A percentile compares a stretch with the other conserved stretches of the same genome.
These are phyloP conservation scores for Candida incommunis DNA, from an alignment of 805 yeast genomes.

Conservation along the genomic window DNA sequence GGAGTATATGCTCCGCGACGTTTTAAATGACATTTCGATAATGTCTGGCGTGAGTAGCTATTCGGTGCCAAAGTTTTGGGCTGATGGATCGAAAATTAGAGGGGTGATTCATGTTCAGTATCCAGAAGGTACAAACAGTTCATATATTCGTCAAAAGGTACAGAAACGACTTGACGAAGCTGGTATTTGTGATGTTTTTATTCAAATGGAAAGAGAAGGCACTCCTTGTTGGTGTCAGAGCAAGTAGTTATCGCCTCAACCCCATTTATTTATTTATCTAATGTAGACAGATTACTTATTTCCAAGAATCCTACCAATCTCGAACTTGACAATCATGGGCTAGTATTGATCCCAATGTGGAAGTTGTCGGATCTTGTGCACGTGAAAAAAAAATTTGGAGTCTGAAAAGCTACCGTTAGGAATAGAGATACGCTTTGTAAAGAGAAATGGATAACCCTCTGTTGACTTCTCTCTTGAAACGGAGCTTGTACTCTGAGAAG, in stretches of 20 bases:
- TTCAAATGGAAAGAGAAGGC: slow-evolving; percentile 55
- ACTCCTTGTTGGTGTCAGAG: slow-evolving; percentile 57
- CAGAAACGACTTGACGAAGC: slow-evolving; percentile 36
- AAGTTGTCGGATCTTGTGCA: too few relatives aligned
- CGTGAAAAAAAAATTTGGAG: too few relatives aligned
- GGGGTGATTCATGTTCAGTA: slow-evolving; percentile 81
- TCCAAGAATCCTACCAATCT: too few relatives aligned
- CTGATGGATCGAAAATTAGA: slow-evolving; percentile 34
- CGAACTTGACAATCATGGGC: too few relatives aligned
- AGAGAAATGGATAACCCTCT: neutral
- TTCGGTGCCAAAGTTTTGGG: slow-evolving; percentile 89
- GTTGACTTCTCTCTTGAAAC: neutral
- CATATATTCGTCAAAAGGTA: slow-evolving; percentile 45
- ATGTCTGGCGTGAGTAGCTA: slow-evolving; percentile 75
- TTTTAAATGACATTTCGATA: slow-evolving; percentile 50
- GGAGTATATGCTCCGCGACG: slow-evolving; percentile 48
- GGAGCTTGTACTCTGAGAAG: neutral
- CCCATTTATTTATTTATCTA: neutral
- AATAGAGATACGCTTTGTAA: too few relatives aligned
- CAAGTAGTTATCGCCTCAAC: too few relatives aligned
- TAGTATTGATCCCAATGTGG: too few relatives aligned
- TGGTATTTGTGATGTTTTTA: slow-evolving; percentile 38
- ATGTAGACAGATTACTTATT: too few relatives aligned
- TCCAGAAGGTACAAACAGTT: slow-evolving; percentile 46
- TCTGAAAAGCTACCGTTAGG: too few relatives aligned